Base-by-base conservation (phyloP, 495 filamentous ascomycete genomes). In the Echria macrotheca region DNA sequence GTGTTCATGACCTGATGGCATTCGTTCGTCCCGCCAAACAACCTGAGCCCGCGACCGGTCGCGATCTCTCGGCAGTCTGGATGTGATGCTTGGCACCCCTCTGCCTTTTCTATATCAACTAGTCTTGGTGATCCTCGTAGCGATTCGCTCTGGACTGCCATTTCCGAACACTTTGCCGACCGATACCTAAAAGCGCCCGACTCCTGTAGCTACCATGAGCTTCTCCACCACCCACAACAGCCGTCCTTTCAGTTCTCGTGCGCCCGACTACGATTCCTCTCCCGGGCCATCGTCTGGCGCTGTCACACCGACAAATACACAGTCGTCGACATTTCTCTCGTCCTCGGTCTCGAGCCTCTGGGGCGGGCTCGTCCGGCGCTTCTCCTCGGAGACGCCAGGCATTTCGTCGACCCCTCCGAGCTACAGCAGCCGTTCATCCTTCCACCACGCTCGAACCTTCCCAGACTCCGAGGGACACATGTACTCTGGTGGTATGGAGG, bases 291-390 rank as follows among this genome's bases (percentile, higher is more conserved):
- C n/a, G n/a, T n/a, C n/a, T n/a, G n/a, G n/a, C n/a, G n/a, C n/a
- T n/a, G n/a, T n/a, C n/a, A n/a, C n/a, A n/a, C n/a, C n/a, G n/a
- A n/a, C n/a, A n/a, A n/a, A n/a, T n/a, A n/a, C n/a, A n/a, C n/a
- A n/a, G n/a, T n/a, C n/a, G n/a, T n/a, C 64, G 32, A 39, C 55
- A 47, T 57, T 50, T 43, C 42, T 58, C 32, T 19, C 59, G 14
- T 57, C 55, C 1, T 53, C 61, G n/a, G 56, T 67, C 28, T 58
- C 56, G 24, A 53, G 50, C 42, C 54, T 68, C 58, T 65, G 59
- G 57, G 59, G 59, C 31, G 67, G 67, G 5, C 48, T 69, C 19
- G 50, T 68, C 24, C 63, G 67, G 9, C 67, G 65, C 37, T 68
- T 68, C 47, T 66, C 63, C 23, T 41, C 56, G 41, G 63, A 68